Percentiles rank a stretch among this genome's conserved stretches.
Evolutionary conservation across 116 monocot species (phyloP).

Genomic region (Iris pallida): DNA sequence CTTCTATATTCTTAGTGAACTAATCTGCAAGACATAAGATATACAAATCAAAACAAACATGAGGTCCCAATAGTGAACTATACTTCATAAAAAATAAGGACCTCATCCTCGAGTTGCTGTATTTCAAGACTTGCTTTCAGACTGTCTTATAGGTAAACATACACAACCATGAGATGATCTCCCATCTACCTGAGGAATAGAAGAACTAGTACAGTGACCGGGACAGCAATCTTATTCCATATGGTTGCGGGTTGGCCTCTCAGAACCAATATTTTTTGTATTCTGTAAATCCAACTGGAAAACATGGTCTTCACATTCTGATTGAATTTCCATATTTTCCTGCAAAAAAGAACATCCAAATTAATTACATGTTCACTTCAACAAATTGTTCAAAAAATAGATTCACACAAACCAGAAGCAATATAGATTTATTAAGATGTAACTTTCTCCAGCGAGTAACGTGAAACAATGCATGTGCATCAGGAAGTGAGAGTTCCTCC

Average conservation of each 20-base stretch:
- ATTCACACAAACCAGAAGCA: slow-evolving; percentile 24
- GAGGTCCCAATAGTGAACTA: slow-evolving; percentile 1
- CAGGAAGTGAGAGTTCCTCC: slow-evolving; percentile 42
- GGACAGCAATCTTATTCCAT: slow-evolving; percentile 13
- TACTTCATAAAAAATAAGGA: slow-evolving; percentile 3
- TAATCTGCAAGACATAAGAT: slow-evolving; percentile 40
- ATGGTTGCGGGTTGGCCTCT: slow-evolving; percentile 8
- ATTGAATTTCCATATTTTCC: slow-evolving; percentile 9
- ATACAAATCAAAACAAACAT: background rate
- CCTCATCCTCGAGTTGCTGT: slow-evolving; percentile 73
- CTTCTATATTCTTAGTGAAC: slow-evolving; percentile 52
- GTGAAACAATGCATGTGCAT: slow-evolving; percentile 54
- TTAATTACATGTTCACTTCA: background rate
- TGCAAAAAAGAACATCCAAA: slow-evolving; percentile 1
- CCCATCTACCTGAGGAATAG: slow-evolving; percentile 11
- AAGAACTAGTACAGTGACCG: slow-evolving; percentile 5
- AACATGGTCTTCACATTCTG: slow-evolving; percentile 4
- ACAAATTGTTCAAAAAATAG: slow-evolving; percentile 3
- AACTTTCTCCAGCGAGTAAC: slow-evolving; percentile 82
- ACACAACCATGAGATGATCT: slow-evolving; percentile 13
- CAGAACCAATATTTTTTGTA: slow-evolving; percentile 13
- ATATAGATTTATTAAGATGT: slow-evolving; percentile 22
- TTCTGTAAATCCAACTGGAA: slow-evolving; percentile 16
- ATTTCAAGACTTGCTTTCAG: slow-evolving; percentile 59
- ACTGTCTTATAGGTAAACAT: slow-evolving; percentile 48